These are phyloP conservation scores for Vicia sativa DNA, from an alignment of 306 rosid species.

Conservation along the genomic window DNA sequence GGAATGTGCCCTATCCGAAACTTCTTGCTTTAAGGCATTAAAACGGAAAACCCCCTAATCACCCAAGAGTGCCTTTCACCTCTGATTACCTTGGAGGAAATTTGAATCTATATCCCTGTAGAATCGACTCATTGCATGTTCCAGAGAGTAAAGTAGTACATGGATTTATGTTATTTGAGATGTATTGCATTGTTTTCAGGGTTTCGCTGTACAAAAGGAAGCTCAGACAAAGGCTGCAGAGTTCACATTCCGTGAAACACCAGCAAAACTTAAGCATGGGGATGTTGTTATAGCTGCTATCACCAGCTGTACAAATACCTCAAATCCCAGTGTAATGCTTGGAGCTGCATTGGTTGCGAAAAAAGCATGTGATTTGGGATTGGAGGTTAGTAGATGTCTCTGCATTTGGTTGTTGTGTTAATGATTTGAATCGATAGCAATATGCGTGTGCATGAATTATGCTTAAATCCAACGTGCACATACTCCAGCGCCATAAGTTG, in stretches of 20 bases:
- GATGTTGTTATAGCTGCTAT: conserved; percentile 98
- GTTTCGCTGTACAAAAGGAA: conserved; percentile 88
- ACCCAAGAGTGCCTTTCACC: neutral
- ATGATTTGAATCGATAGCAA: conserved; percentile 26
- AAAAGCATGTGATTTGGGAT: conserved; percentile 94
- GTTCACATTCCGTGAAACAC: conserved; percentile 65
- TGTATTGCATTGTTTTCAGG: conserved; percentile 57
- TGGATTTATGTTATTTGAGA: conserved; percentile 39
- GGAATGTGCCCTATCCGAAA: neutral
- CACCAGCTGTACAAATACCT: conserved; percentile 98
- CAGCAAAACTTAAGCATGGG: conserved; percentile 89
- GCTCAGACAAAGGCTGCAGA: conserved; percentile 68
- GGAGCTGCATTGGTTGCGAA: conserved; percentile 99
- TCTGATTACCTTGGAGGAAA: conserved; percentile 17
- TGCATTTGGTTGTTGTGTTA: conserved; percentile 28
- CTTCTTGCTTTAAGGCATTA: neutral
- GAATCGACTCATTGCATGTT: neutral
- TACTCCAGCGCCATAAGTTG: conserved; percentile 24
- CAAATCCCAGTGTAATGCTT: conserved; percentile 99
- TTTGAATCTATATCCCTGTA: conserved; percentile 4
- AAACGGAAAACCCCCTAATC: conserved; percentile 2
- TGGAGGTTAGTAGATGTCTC: conserved; percentile 69
- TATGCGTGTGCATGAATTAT: conserved; percentile 19
- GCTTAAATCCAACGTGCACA: conserved; percentile 5
- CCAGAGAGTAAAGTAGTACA: conserved; percentile 21